Percentiles rank a stretch among this genome's conserved stretches.
Conservation (phyloP, 2,329 filamentous ascomycete genomes). For the Hypoxylon sp. region DNA sequence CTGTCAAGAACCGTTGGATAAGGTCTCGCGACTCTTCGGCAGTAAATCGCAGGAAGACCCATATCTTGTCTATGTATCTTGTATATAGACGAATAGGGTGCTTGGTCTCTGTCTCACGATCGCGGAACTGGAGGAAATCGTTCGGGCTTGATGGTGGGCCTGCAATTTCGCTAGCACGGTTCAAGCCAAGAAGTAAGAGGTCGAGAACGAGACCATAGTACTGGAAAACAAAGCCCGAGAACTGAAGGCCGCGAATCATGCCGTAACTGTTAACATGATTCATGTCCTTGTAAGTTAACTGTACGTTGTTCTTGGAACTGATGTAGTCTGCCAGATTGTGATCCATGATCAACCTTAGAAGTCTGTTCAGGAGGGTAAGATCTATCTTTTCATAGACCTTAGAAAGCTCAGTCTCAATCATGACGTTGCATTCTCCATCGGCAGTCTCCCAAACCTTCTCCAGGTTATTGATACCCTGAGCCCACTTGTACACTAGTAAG, state of each 20-base stretch:
- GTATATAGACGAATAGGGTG: conserved; percentile 99
- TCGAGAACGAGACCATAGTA: conserved; percentile 98
- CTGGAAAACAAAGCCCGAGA: conserved; percentile 98
- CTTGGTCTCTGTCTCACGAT: conserved; percentile 89
- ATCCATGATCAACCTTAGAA: conserved; percentile 97
- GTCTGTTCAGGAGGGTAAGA: conserved; percentile 91
- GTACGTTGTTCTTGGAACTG: conserved; percentile 99
- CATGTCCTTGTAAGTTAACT: conserved; percentile 99
- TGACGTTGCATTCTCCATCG: conserved; percentile 96
- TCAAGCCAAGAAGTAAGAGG: conserved; percentile 89
- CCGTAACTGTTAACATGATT: conserved; percentile 99
- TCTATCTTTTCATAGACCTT: conserved; percentile 99
- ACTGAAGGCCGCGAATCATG: conserved; percentile 97
- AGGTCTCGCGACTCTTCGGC: conserved; percentile 95
- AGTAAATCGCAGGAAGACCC: conserved; percentile 95
- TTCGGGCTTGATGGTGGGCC: conserved; percentile 94
- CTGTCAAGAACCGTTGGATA: conserved; percentile 97
- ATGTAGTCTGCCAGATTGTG: conserved; percentile 99
- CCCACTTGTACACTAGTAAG: conserved; percentile 97
- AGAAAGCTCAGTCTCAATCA: conserved; percentile 98
- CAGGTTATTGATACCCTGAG: conserved; percentile 98
- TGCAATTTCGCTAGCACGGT: conserved; percentile 97
- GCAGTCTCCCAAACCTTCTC: conserved; percentile 94
- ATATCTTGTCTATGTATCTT: conserved; percentile 97
- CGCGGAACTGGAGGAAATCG: conserved; percentile 97